phyloP scores from a whole-genome alignment of 176 grass and related monocot genomes.

The Saccharum spontaneum region DNA sequence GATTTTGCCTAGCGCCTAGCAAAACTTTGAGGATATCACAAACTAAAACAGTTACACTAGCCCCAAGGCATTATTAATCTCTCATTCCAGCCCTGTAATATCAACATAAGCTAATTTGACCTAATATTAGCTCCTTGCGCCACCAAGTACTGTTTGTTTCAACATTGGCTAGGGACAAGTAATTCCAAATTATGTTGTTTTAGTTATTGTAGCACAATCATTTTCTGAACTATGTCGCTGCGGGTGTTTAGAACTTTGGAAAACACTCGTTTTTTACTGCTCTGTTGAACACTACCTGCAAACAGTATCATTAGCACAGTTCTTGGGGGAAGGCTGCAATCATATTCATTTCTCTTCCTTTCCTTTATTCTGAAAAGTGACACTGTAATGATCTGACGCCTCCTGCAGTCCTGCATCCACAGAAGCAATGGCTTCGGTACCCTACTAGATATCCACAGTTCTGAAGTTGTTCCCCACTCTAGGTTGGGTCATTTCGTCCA shows the following conservation, averaged over 20 bases:
- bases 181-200: not conserved
- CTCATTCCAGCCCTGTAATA: not conserved
- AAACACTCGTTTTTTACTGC: not conserved
- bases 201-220: not conserved
- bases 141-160: not conserved
- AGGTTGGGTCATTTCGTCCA: constrained; percentile 28
- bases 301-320: constrained; percentile 5
- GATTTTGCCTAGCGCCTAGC: too few species aligned
- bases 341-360: not conserved
- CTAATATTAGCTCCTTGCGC: not conserved
- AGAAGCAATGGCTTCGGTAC: constrained; percentile 29
- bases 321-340: constrained; percentile 18
- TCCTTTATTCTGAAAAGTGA: constrained; percentile 6
- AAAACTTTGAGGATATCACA: not conserved
- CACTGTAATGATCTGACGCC: not conserved
- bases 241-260: not conserved
- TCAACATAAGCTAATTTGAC: not conserved
- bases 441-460: not conserved
- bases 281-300: constrained; percentile 12
- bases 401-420: not conserved
- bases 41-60: not conserved
- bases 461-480: constrained; percentile 22
- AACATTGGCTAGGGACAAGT: not conserved
- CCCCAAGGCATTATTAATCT: not conserved
- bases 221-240: not conserved